Base-by-base conservation (phyloP, 768 basidiomycete genomes). In the Naganishia onofrii region DNA sequence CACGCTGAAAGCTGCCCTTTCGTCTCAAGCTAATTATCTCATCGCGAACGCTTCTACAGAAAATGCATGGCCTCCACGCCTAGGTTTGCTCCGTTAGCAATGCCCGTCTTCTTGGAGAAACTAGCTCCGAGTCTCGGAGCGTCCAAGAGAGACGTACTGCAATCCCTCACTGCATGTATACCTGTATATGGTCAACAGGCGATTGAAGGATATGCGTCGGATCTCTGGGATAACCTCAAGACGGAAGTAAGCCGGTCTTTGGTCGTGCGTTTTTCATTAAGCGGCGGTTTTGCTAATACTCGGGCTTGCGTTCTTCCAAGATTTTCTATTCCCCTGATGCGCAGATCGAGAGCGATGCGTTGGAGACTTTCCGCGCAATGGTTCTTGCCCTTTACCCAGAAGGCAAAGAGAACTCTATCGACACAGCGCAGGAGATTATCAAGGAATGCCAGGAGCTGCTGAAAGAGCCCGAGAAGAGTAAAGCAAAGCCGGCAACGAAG, bases 41-140 rank as follows among this genome's bases (percentile, higher is more conserved):
- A 17, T 15, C 29, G 31, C 48, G 21, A 71, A 90, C 23, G 28
- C 15, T 17, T 13, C 15, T 1, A 46, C 29, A 63, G 90, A 60
- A 78, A 79, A 31, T 94, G 92, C 78, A 82, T 99, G 63, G 85
- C 84, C 70, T 90, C 92, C 0, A 90, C 90, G 0, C 88, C 92
- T 6, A 82, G 84, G 31, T 95, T 98, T 75, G 94, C 93, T 0
- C 85, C 86, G 4, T 83, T 92, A 71, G 93, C 93, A 0, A 86
- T 94, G 38, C 89, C 92, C 6, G 84, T 97, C 1, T 93, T 96
- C 78, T 79, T 96, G 53, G 96, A 99, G 76, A 99, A 98, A 80
- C 85, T 98, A 48, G 85, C 88, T 0, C 89, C 90, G 2, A 90
- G 90, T 4, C 88, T 90, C 2, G 89, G 90, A 4, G 82, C 84